Base-by-base conservation (phyloP, 306 rosid species). In the Quercus engelmannii region DNA sequence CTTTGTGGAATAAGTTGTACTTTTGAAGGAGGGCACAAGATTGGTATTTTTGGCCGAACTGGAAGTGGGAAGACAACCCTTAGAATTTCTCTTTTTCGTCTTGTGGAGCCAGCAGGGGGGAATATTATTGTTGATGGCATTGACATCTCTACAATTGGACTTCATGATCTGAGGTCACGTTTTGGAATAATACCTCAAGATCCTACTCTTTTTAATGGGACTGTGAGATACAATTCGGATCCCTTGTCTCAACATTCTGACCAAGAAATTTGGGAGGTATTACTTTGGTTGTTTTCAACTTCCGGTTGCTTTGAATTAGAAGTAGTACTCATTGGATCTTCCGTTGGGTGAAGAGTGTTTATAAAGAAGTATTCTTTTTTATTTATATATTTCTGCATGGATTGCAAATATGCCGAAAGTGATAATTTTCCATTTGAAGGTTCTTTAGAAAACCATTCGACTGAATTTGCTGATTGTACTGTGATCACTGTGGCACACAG, bases 151-250 rank as follows among this genome's bases (percentile, higher is more conserved):
- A 77, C 83, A 12, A 87, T 91, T n/a, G 97, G 98, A 57, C 98
- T 91, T 71, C 98, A 93, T 75, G 98, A 93, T 82, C 81, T 91
- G 77, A 85, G 97, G 81, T 93, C 94, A 20, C 83, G 85, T 10
- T 86, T 93, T 19, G 93, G 92, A 74, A 76, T 93, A 52, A 93
- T 93, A 78, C 97, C 98, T 78, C 97, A 93, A 80, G 98, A 93
- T 79, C 98, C 98, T 74, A 90, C 94, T 18, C 97, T 90, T 71
- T 93, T 93, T 93, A 86, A 84, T 56, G 98, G 97, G 51, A 90
- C 93, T 15, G 87, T 91, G 1, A 84, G 97, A 91, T 91, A 81
- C 74, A 91, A 93, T 75, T 80, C 91, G 88, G 98, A 93, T 55
- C 98, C 97, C 46, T 86, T 91, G 57, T 86, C 82, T 46, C 88